These are phyloP conservation scores for Corynascus novoguineensis DNA, from an alignment of 495 filamentous ascomycete genomes.

Conservation along the genomic window DNA sequence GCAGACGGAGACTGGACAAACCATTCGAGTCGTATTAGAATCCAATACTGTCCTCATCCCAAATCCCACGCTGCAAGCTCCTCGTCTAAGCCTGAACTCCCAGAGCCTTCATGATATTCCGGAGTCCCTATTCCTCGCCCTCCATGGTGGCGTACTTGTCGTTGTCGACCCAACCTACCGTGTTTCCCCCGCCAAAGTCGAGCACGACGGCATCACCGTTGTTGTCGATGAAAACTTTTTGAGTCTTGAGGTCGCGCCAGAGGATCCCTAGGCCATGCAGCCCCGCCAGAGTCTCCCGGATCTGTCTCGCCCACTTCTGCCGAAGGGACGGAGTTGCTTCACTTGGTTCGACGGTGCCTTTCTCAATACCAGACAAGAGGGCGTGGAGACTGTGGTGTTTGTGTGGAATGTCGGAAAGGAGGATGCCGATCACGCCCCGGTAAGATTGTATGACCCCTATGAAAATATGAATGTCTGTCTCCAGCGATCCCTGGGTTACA, in stretches of 20 bases:
- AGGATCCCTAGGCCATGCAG: slow-evolving; percentile 8
- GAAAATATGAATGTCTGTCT: neutral
- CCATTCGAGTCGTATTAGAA: neutral
- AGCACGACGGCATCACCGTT: slow-evolving; percentile 4
- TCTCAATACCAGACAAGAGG: neutral
- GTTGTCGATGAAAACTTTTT: slow-evolving; percentile 12
- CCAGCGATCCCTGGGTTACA: neutral
- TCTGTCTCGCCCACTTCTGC: slow-evolving; percentile 2
- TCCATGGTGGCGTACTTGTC: slow-evolving; percentile 11
- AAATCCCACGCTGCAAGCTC: neutral
- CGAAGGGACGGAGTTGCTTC: neutral
- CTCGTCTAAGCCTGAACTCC: neutral
- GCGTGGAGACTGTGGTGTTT: slow-evolving; percentile 1
- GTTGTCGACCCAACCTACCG: slow-evolving; percentile 10
- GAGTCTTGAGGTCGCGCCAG: slow-evolving; percentile 14
- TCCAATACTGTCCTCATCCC: neutral
- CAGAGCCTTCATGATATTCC: neutral
- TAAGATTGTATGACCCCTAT: neutral
- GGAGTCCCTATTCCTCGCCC: neutral
- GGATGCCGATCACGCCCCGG: slow-evolving; percentile 1
- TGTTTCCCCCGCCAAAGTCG: slow-evolving; percentile 14
- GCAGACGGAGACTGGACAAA: neutral
- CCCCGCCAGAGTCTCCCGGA: neutral
- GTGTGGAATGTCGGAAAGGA: slow-evolving; percentile 3
- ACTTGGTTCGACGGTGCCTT: neutral